These are phyloP conservation scores for Hordeum marinum DNA, from an alignment of 176 grass and related monocot genomes.

Conservation along the genomic window DNA sequence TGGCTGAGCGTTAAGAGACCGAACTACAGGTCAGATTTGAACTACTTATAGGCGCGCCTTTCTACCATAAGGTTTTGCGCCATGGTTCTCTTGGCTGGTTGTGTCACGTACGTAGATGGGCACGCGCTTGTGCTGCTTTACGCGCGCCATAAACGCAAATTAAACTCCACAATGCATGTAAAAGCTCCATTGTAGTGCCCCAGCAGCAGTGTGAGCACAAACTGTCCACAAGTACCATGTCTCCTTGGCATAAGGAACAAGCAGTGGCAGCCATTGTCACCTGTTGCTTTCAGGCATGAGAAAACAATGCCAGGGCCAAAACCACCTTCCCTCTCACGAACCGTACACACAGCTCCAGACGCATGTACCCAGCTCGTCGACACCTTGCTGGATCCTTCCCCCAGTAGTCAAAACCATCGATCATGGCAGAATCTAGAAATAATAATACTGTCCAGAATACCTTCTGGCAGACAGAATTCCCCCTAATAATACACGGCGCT, in stretches of 20 bases:
- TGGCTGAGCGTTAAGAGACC: background rate
- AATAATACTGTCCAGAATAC: background rate
- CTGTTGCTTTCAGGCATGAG: background rate
- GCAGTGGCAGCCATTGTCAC: background rate
- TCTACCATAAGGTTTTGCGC: background rate
- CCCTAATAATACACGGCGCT: background rate
- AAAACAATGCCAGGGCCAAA: background rate
- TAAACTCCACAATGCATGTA: background rate
- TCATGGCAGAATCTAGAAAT: background rate
- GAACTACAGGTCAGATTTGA: background rate
- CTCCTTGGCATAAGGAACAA: background rate
- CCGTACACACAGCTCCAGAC: background rate
- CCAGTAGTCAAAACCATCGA: background rate
- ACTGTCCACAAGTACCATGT: background rate
- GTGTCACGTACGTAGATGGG: background rate
- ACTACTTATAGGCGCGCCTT: background rate
- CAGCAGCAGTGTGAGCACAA: background rate
- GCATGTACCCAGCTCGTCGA: background rate
- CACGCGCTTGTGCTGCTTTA: background rate
- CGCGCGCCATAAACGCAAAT: background rate
- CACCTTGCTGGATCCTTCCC: conserved; percentile 10
- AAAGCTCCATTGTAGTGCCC: background rate
- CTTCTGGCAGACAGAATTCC: background rate
- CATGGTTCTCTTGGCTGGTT: background rate
- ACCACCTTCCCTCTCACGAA: background rate